Conservation (phyloP, 805 yeast genomes). For the Saturnispora diversa region DNA sequence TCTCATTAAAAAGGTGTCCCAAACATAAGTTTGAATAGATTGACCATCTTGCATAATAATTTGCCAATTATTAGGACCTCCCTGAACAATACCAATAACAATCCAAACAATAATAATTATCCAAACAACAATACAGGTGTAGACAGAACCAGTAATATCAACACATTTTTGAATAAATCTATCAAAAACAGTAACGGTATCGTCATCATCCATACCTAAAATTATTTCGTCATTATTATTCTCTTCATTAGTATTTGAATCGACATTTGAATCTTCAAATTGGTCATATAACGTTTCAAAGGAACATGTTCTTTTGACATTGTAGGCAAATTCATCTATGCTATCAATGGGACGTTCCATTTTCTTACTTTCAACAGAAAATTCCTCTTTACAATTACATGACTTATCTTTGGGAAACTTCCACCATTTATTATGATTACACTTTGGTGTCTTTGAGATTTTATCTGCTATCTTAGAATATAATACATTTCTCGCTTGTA, state of each 20-base stretch:
- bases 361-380: too few relatives aligned
- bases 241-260: background rate
- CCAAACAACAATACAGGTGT: background rate
- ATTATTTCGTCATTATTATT: background rate
- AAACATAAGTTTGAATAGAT: constrained; percentile 33
- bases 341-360: too few relatives aligned
- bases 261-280: background rate
- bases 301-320: background rate
- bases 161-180: background rate
- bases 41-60: constrained; percentile 36
- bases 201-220: background rate
- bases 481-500: background rate
- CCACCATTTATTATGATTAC: constrained; percentile 1
- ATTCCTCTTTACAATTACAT: background rate
- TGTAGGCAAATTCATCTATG: too few relatives aligned
- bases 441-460: too few relatives aligned
- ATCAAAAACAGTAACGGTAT: background rate
- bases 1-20: constrained; percentile 35
- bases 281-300: background rate
- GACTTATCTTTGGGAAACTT: background rate
- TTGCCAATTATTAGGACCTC: constrained; percentile 33
- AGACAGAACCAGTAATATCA: background rate
- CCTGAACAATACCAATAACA: constrained; percentile 15
- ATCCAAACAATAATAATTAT: background rate
- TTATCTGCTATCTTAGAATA: background rate